Base-by-base conservation (phyloP, 208 protist genomes). In the Leishmania arabica region DNA sequence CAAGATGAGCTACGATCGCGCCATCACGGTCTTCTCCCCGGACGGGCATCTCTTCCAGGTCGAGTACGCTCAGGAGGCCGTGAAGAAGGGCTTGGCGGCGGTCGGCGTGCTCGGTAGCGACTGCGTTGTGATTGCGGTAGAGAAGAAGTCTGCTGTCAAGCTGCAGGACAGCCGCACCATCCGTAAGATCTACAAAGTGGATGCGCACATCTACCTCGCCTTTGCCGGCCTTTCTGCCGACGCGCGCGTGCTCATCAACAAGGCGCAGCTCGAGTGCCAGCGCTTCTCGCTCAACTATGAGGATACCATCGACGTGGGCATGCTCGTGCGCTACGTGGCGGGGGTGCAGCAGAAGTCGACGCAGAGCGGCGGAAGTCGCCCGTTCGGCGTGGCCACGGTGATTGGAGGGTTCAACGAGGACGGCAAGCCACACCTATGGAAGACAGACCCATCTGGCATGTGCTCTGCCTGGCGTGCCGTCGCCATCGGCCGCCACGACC, bases 11-110 rank as follows among this genome's bases (percentile, higher is more conserved):
- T 99, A 99, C 96, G 99, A 99, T 90, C 95, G 99, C 78, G 99
- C 99, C 42, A 99, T 99, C 79, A 99, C 99, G 74, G 99, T 99
- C 64, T 99, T 99, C 89, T 99, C 99, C 47, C 99, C 99, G n/a
- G 99, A 99, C 96, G 99, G 99, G 37, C 99, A 99, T 82, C 93
- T 99, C 17, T 99, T 99, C 87, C 99, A 99, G 92, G 99, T 99
- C 19, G 99, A 99, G 90, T 99, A 99, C 88, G 99, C 99, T 42
- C 91, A 99, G 80, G 99, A 99, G 88, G 99, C 99, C 37, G 99
- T 99, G 13, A 97, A 99, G 81, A 99, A 99, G 88, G 99, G 96
- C 56, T 88, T 96, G 65, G 90, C 91, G 40, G 93, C 94, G 27
- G 93, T 99, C 6, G 97, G 95, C 62, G 94, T 99, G 65, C 87